phyloP scores from a whole-genome alignment of 768 basidiomycete genomes.

The Clitopilus hobsonii region DNA sequence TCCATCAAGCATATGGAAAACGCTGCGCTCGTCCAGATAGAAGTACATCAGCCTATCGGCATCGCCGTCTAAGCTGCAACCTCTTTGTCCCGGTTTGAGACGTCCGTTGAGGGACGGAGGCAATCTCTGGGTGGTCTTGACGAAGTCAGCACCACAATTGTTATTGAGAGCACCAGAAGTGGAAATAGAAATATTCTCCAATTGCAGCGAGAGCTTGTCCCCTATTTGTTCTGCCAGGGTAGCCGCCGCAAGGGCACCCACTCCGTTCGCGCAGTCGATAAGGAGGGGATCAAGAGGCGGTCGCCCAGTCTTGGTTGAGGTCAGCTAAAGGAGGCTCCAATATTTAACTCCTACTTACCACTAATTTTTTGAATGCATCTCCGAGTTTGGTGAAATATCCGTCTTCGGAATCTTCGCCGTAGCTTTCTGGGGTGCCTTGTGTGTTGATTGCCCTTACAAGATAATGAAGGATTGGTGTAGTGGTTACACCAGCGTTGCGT shows the following conservation, averaged over 20 bases:
- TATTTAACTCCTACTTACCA: slow-evolving; percentile 49
- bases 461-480: slow-evolving; percentile 95
- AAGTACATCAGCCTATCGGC: slow-evolving; percentile 97
- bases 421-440: slow-evolving; percentile 68
- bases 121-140: slow-evolving; percentile 87
- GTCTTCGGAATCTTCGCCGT: slow-evolving; percentile 75
- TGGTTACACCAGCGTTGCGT: slow-evolving; percentile 79
- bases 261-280: slow-evolving; percentile 99
- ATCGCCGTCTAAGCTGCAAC: slow-evolving; percentile 94
- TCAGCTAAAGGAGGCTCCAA: slow-evolving; percentile 5
- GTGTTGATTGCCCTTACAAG: slow-evolving; percentile 89
- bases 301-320: slow-evolving; percentile 49
- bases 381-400: slow-evolving; percentile 85
- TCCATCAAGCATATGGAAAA: slow-evolving; percentile 92
- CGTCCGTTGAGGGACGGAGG: slow-evolving; percentile 70
- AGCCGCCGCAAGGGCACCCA: slow-evolving; percentile 72
- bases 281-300: slow-evolving; percentile 52
- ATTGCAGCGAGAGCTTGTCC: slow-evolving; percentile 52
- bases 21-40: slow-evolving; percentile 72
- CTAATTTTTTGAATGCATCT: slow-evolving; percentile 76
- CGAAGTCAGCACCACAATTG: slow-evolving; percentile 91
- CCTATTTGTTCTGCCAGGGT: slow-evolving; percentile 59
- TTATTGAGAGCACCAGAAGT: slow-evolving; percentile 76
- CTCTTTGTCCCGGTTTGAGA: slow-evolving; percentile 71
- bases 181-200: slow-evolving; percentile 64